These are phyloP conservation scores for Pythium rhizo-oryzae DNA, from an alignment of 352 stramenopile genomes.

Conservation along the genomic window DNA sequence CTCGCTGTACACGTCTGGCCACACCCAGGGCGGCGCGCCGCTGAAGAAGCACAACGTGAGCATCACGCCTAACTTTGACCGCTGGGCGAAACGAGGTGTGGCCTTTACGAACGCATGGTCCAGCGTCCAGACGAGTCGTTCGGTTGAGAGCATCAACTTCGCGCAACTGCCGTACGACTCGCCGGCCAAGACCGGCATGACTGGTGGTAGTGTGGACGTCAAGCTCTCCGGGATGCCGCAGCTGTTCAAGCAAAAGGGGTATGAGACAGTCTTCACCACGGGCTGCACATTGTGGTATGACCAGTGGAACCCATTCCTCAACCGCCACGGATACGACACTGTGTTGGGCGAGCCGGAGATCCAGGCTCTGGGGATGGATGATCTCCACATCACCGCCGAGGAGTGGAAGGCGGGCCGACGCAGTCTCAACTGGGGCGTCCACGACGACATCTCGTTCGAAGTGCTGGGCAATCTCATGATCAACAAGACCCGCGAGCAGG, in stretches of 20 bases:
- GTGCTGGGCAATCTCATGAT: constrained; percentile 46
- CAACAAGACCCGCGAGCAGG: constrained; percentile 49
- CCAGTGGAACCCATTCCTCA: constrained; percentile 49
- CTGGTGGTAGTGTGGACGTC: constrained; percentile 32
- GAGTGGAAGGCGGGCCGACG: constrained; percentile 28
- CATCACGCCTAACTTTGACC: constrained; percentile 52
- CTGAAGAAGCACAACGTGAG: constrained; percentile 39
- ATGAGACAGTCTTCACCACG: constrained; percentile 51
- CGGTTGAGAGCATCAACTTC: constrained; percentile 54
- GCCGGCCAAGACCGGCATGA: constrained; percentile 39
- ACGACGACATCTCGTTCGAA: constrained; percentile 37
- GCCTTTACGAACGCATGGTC: constrained; percentile 62
- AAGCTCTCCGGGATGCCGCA: constrained; percentile 48
- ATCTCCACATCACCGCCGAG: constrained; percentile 31
- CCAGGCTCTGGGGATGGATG: background rate
- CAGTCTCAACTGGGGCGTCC: constrained; percentile 42
- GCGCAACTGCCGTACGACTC: constrained; percentile 51
- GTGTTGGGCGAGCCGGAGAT: constrained; percentile 35
- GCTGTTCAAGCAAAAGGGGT: constrained; percentile 53
- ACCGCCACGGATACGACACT: constrained; percentile 49
- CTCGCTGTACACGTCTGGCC: no score
- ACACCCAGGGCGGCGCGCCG: constrained; percentile 13
- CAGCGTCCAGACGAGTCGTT: constrained; percentile 56
- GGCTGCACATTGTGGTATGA: constrained; percentile 51
- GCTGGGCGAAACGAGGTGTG: constrained; percentile 49